These are phyloP conservation scores for Cryomyces minteri DNA, from an alignment of 495 filamentous ascomycete genomes.

Conservation along the genomic window DNA sequence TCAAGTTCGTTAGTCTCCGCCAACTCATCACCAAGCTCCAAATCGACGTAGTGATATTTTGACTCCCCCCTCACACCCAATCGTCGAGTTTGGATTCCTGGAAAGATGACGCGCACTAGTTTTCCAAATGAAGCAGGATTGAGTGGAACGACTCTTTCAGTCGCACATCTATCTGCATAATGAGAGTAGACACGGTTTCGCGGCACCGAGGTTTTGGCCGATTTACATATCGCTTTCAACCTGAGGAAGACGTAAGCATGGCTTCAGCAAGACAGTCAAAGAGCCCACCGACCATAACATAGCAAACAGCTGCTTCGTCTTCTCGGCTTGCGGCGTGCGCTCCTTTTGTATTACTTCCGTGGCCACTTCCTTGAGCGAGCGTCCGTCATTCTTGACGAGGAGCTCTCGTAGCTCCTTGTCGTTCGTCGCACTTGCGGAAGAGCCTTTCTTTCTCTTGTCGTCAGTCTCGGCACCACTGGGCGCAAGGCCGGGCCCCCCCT, in stretches of 20 bases:
- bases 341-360: constrained; percentile 55
- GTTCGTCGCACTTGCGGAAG: constrained; percentile 62
- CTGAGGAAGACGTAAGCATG: constrained; percentile 23
- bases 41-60: constrained; percentile 94
- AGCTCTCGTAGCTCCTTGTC: constrained; percentile 83
- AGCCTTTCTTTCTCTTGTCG: constrained; percentile 45
- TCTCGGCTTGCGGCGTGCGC: constrained; percentile 69
- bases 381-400: constrained; percentile 54
- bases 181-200: constrained; percentile 83
- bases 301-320: constrained; percentile 90
- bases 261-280: constrained; percentile 8
- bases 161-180: constrained; percentile 80
- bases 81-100: constrained; percentile 77
- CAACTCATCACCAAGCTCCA: constrained; percentile 36
- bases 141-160: constrained; percentile 75
- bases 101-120: constrained; percentile 87
- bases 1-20: neutral
- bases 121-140: constrained; percentile 98
- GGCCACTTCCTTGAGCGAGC: constrained; percentile 65
- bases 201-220: constrained; percentile 68
- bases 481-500: neutral
- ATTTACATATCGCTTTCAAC: constrained; percentile 67
- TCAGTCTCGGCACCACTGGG: constrained; percentile 27
- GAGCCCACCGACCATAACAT: constrained; percentile 67
- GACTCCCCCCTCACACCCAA: constrained; percentile 91